Conservation (phyloP, 805 yeast species). For the Pichia thaimueangensis region DNA sequence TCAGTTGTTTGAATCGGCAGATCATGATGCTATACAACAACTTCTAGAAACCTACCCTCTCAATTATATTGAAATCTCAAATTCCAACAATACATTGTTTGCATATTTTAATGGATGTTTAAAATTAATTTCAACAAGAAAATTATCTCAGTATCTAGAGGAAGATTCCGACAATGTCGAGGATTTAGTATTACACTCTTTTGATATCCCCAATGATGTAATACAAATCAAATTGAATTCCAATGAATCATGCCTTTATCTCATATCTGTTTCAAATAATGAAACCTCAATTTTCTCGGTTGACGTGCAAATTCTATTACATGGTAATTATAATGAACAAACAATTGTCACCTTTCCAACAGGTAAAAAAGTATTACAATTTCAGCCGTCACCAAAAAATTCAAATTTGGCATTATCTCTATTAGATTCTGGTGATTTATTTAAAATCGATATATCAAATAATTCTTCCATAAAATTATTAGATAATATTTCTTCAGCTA, state of each 20-base stretch:
- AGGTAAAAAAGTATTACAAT: slow-evolving; percentile 1
- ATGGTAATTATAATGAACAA: slow-evolving; percentile 6
- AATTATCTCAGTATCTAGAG: slow-evolving; percentile 16
- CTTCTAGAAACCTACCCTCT: slow-evolving; percentile 3
- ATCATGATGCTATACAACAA: neutral
- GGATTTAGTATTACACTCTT: neutral
- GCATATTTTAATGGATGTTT: slow-evolving; percentile 17
- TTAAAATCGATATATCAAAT: slow-evolving; percentile 5
- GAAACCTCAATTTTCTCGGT: slow-evolving; percentile 2
- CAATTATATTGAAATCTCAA: slow-evolving; percentile 20
- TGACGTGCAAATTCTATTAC: slow-evolving; percentile 5
- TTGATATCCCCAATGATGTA: slow-evolving; percentile 4
- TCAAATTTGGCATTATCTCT: neutral
- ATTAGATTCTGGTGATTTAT: slow-evolving; percentile 6
- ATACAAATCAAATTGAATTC: slow-evolving; percentile 20
- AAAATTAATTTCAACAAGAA: slow-evolving; percentile 16
- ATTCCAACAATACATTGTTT: slow-evolving; percentile 16
- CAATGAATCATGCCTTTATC: slow-evolving; percentile 17
- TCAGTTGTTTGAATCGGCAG: slow-evolving; percentile 17
- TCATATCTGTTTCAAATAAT: slow-evolving; percentile 13
- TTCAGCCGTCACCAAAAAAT: slow-evolving; percentile 6
- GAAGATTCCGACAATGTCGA: slow-evolving; percentile 11
- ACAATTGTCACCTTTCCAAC: slow-evolving; percentile 2
- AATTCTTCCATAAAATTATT: neutral
- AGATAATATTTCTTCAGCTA: slow-evolving; percentile 5